phyloP scores from a whole-genome alignment of 345 rosid species.

The Salix koriyanagi region DNA sequence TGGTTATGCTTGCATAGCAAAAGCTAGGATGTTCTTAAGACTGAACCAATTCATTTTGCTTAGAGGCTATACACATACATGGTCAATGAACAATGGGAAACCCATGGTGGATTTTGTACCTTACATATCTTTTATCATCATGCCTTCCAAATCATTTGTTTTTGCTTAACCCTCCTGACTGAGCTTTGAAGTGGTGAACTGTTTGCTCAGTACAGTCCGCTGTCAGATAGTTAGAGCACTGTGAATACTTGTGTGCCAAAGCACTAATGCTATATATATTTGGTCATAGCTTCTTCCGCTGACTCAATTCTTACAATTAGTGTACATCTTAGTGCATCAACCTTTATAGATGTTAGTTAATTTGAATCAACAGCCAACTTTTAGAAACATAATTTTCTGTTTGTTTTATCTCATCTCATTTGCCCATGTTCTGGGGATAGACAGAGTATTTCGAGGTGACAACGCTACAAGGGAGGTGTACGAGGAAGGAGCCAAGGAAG shows the following conservation, averaged over 20 bases:
- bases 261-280: neutral
- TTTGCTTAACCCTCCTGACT: neutral
- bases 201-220: neutral
- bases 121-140: neutral
- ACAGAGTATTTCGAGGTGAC: slow-evolving; percentile 91
- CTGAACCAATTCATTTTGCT: neutral
- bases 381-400: neutral
- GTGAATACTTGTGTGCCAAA: neutral
- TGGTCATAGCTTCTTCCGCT: neutral
- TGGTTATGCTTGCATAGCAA: neutral
- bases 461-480: slow-evolving; percentile 72
- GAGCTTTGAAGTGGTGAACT: neutral
- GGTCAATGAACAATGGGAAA: too few relatives aligned
- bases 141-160: neutral
- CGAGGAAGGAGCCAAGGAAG: slow-evolving; percentile 75
- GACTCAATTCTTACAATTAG: neutral
- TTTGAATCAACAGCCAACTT: neutral
- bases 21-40: neutral
- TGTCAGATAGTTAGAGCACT: neutral
- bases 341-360: neutral
- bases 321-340: slow-evolving; percentile 8
- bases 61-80: neutral
- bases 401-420: neutral
- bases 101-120: neutral
- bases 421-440: slow-evolving; percentile 36